Evolutionary conservation across 805 yeast genomes (phyloP), one percentile per base, ranked within the genome.

Genomic region (Candida methanosorbosa): DNA sequence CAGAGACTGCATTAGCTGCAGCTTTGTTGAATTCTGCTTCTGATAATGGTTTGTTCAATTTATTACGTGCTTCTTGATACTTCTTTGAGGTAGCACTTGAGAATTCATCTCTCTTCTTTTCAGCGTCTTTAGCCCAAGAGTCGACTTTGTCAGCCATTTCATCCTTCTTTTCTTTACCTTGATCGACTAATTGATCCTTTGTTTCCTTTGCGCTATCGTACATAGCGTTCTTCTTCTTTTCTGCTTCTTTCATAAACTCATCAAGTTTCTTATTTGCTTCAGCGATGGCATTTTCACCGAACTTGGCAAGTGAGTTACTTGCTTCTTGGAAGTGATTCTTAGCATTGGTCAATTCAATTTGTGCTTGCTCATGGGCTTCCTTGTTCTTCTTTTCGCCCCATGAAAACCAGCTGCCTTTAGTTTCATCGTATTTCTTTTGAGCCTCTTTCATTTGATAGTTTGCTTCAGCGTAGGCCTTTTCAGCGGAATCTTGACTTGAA

Each of bases 361-460:
- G 52, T 7, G 67, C 64, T 14, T 59, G 61, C 5, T 52, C 25
- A 28, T 57, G 49, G 14, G 62, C 46, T 27, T 63, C 64, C 32
- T 56, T 50, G 30, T 58, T 50, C 50, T 63, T 56, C 20, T 54
- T 19, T 29, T 55, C 48, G 15, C 68, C 64, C 60, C 65, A 63
- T 8, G 49, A 38, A 40, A 56, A 57, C 69, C 71, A 63, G 16
- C 55, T 50, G 17, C 47, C 45, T 27, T 58, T 46, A 16, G 54
- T 46, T 6, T 55, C 43, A 8, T 55, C 53, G 11, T 61, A 49
- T 22, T 61, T 51, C 30, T 54, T 46, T 37, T 57, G 53, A 4
- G 58, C 58, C 5, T 37, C 20, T 27, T 52, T 50, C 4, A 45
- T 37, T n/a, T 47, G 43, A 15, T 38, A 35, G 29, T 38, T 29